A percentile compares a stretch with the other conserved stretches of the same genome.
phyloP scores from a whole-genome alignment of 129 eudicot genomes.

The Chrysanthemum lavandulifolium region DNA sequence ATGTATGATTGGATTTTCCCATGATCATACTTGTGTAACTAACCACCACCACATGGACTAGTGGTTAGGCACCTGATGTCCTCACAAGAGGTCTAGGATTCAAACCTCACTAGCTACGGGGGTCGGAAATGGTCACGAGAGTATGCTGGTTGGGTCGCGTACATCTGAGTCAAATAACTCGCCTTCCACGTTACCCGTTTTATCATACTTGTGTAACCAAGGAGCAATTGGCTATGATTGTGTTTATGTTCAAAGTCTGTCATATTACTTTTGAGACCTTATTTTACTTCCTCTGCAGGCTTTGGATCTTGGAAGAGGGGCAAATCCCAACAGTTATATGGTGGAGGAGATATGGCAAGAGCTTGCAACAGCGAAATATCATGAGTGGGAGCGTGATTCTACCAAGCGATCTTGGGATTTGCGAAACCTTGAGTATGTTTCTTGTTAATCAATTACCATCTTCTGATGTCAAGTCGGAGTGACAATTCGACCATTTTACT shows the following conservation, averaged over 20 bases:
- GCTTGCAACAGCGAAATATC: slow-evolving; percentile 74
- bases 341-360: slow-evolving; percentile 96
- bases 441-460: neutral
- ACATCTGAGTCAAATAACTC: too few relatives aligned
- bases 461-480: neutral
- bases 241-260: neutral
- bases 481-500: too few relatives aligned
- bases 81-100: too few relatives aligned
- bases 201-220: neutral
- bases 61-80: too few relatives aligned
- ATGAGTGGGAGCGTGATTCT: slow-evolving; percentile 78
- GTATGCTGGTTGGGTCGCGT: too few relatives aligned
- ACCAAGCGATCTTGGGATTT: slow-evolving; percentile 59
- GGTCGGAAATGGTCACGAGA: too few relatives aligned
- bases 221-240: neutral
- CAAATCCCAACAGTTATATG: slow-evolving; percentile 70
- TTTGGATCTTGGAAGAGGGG: slow-evolving; percentile 91
- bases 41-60: too few relatives aligned
- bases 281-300: slow-evolving; percentile 43
- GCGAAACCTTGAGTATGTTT: slow-evolving; percentile 56
- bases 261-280: neutral
- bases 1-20: neutral
- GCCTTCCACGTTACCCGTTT: too few relatives aligned
- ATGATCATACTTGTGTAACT: too few relatives aligned
- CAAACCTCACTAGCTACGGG: too few relatives aligned